phyloP scores from a whole-genome alignment of 441 rosid genomes.

The Pelargonium myrrhifolium region DNA sequence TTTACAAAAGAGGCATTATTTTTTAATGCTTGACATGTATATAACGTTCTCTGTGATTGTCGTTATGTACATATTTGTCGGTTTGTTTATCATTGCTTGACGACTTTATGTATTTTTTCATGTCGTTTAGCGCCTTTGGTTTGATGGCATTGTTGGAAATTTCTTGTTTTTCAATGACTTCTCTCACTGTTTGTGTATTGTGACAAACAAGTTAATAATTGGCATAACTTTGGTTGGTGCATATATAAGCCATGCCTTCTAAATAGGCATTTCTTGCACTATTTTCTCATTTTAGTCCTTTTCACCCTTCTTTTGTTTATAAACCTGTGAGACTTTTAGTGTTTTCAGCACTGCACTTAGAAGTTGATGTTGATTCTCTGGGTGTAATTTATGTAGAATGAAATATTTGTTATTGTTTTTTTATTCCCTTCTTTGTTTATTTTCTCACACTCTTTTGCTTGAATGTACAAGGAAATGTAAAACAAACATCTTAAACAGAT shows the following conservation, averaged over 20 bases:
- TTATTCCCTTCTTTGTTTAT: not conserved
- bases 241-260: not conserved
- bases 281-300: not conserved
- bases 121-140: not conserved
- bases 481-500: not conserved
- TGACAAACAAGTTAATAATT: not conserved
- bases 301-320: not conserved
- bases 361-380: not conserved
- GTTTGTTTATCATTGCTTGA: conserved; percentile 8
- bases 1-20: not conserved
- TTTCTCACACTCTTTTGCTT: no score
- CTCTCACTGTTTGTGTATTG: not conserved
- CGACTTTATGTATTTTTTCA: not conserved
- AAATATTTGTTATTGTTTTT: not conserved
- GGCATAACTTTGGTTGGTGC: not conserved
- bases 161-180: not conserved
- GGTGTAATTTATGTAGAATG: not conserved
- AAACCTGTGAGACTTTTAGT: no score
- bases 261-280: not conserved
- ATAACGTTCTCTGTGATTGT: not conserved
- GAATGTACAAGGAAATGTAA: not conserved
- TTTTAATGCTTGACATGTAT: not conserved
- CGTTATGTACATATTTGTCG: conserved; percentile 12
- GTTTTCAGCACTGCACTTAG: not conserved
- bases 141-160: not conserved